A percentile compares a stretch with the other conserved stretches of the same genome.
Evolutionary conservation across 2,329 filamentous ascomycete species (phyloP).

Genomic region (Ophiostoma sp.): DNA sequence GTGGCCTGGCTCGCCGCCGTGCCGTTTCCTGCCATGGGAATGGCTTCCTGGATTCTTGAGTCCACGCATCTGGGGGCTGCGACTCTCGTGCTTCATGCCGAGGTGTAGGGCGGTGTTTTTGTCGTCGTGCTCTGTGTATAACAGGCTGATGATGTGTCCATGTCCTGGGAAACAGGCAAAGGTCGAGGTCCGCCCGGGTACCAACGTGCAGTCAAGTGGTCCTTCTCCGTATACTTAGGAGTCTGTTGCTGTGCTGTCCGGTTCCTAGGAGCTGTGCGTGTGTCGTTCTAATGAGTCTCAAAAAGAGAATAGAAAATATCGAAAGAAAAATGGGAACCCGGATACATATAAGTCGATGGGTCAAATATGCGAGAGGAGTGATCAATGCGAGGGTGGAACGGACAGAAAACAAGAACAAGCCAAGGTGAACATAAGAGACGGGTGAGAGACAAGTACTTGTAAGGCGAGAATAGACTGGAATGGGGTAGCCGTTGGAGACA

Average conservation of each 20-base stretch:
- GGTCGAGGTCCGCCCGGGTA: too few relatives aligned
- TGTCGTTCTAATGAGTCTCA: neutral
- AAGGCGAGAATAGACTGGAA: neutral
- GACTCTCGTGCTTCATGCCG: constrained; percentile 13
- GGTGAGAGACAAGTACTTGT: neutral
- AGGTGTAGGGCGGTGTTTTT: neutral
- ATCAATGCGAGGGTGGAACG: neutral
- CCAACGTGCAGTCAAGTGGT: too few relatives aligned
- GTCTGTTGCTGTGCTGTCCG: neutral
- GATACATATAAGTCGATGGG: neutral
- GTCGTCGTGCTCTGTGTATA: neutral
- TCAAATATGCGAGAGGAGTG: neutral
- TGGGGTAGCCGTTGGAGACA: constrained; percentile 10
- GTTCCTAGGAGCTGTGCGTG: too few relatives aligned
- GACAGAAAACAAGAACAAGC: neutral
- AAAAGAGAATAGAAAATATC: neutral
- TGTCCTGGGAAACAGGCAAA: neutral
- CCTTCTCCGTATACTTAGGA: too few relatives aligned
- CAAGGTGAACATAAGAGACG: neutral
- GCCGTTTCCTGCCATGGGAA: neutral
- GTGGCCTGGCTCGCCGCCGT: neutral
- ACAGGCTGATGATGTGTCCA: neutral
- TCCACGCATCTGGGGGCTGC: neutral
- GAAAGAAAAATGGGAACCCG: neutral
- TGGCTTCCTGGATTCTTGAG: neutral